phyloP scores from a whole-genome alignment of 140 eudicot species.

The Flaveria floridana region DNA sequence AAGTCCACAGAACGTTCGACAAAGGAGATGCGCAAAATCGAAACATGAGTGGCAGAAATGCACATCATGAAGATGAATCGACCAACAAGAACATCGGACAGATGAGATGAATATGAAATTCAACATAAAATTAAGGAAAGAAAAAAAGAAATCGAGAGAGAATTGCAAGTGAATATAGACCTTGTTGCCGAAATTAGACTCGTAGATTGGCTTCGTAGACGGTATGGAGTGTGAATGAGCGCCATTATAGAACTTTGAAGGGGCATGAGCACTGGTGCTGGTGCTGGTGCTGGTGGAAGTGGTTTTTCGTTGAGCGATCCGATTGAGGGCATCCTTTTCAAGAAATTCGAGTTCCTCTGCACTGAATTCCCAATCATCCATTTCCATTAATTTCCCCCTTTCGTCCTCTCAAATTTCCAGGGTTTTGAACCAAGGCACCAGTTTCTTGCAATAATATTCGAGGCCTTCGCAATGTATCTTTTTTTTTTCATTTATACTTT shows the following conservation, averaged over 20 bases:
- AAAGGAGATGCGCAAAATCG: background rate
- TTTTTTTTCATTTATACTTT: no score
- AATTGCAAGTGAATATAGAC: constrained; percentile 15
- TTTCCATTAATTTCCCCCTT: constrained; percentile 16
- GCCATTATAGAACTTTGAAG: constrained; percentile 12
- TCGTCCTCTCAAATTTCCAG: background rate
- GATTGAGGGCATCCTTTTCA: constrained; percentile 62
- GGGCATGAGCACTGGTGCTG: constrained; percentile 17
- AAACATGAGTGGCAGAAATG: constrained; percentile 7
- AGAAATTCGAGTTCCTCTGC: constrained; percentile 60
- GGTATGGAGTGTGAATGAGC: constrained; percentile 24
- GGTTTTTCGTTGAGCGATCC: constrained; percentile 51
- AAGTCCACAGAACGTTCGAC: background rate
- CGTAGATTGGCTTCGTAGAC: constrained; percentile 28
- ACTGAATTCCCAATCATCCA: constrained; percentile 65
- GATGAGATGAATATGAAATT: background rate
- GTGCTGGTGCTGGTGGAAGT: constrained; percentile 29
- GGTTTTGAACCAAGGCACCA: constrained; percentile 25
- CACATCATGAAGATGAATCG: constrained; percentile 11
- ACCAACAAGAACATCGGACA: background rate
- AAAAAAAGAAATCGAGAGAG: background rate
- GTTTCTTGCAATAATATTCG: no score
- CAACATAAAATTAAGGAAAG: background rate
- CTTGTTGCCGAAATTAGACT: constrained; percentile 24
- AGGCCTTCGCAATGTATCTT: no score